Base-by-base conservation (phyloP, 2,329 filamentous ascomycete species). In the Bipolaris bicolor region DNA sequence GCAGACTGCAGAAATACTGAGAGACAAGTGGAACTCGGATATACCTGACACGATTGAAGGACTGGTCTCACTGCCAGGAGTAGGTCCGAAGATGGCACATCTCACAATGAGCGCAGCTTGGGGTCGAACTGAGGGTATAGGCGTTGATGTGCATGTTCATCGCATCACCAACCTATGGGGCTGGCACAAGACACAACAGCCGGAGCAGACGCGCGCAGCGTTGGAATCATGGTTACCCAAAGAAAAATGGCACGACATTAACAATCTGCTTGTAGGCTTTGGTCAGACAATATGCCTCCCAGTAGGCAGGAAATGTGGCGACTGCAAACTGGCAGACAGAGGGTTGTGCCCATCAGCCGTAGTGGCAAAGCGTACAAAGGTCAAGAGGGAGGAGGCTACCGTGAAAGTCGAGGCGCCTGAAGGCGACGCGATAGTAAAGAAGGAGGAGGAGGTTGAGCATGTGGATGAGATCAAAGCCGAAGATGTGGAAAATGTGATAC, bases 41-140 rank as follows among this genome's bases (percentile, higher is more conserved):
- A 95, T 97, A 53, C 93, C 93, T 1, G 82, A 88, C 60, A 90
- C 89, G 0, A 86, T 94, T 49, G 83, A 88, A 61, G 92, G 89
- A 0, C 82, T 97, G 18, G 88, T 88, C 49, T 85, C 86, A 1
- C 83, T 97, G 0, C 92, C 92, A 0, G 93, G 93, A 5, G 93
- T 97, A 1, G 93, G 93, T 0, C 93, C 93, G 29, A 97, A 97
- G 79, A 97, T 97, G 93, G 92, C 89, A 11, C 93, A 95, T 75
- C 84, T 97, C 20, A 94, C 90, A 73, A 86, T 97, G 80, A 89
- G 88, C 45, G 89, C 89, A 0, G 91, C 89, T 70, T 83, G 89
- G 89, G 86, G 86, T 2, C 80, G 83, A 43, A 82, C 86, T 48
- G 83, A 88, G 64, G 93, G 93, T 7, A 96, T 97, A 63, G 93